These are phyloP conservation scores for Talaromyces funiculosus DNA, from an alignment of 2,329 filamentous ascomycete species.

Conservation along the genomic window DNA sequence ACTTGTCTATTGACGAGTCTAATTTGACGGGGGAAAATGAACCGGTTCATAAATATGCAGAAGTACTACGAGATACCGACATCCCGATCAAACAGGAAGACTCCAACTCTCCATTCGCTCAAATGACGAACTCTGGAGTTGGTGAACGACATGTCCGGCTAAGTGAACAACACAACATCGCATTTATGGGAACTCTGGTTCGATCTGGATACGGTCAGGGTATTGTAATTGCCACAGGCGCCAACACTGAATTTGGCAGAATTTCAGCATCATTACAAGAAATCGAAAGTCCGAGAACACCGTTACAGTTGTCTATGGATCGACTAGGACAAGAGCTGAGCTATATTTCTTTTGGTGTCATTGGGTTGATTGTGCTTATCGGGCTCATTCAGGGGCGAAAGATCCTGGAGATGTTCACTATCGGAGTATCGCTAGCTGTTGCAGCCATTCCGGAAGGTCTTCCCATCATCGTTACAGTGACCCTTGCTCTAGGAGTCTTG, in stretches of 20 bases:
- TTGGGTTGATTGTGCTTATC: conserved; percentile 84
- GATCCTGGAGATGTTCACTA: conserved; percentile 91
- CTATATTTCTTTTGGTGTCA: conserved; percentile 93
- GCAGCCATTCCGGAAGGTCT: conserved; percentile 94
- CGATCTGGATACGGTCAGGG: conserved; percentile 93
- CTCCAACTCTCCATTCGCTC: conserved; percentile 52
- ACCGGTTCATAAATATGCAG: conserved; percentile 71
- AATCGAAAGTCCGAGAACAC: conserved; percentile 91
- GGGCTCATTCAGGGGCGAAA: conserved; percentile 86
- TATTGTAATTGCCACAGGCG: conserved; percentile 93
- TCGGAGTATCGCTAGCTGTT: conserved; percentile 92
- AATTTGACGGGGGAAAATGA: conserved; percentile 97
- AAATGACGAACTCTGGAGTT: conserved; percentile 53
- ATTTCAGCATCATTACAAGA: conserved; percentile 92
- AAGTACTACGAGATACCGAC: conserved; percentile 44
- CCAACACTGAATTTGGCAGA: conserved; percentile 88
- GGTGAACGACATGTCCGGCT: conserved; percentile 61
- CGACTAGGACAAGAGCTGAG: conserved; percentile 92
- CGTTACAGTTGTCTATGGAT: conserved; percentile 94
- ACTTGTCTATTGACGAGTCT: conserved; percentile 91
- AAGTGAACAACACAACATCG: conserved; percentile 80
- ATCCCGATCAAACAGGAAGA: conserved; percentile 23
- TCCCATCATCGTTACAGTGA: conserved; percentile 97
- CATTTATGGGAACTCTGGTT: conserved; percentile 96
- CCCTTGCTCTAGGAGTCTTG: conserved; percentile 86